Conservation (phyloP, 2,329 filamentous ascomycete species). For the Myriosclerotinia scirpicola region DNA sequence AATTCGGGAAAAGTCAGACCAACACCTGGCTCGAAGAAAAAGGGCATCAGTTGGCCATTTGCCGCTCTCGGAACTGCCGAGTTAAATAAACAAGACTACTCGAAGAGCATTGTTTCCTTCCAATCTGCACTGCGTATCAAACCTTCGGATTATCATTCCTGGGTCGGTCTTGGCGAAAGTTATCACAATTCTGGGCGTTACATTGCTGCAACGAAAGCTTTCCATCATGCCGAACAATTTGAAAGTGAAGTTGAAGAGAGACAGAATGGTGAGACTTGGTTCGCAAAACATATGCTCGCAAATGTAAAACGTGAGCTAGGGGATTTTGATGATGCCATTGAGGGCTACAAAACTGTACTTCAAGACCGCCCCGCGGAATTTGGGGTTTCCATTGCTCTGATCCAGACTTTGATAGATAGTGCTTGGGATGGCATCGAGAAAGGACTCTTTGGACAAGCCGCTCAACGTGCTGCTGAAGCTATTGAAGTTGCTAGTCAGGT, state of each 20-base stretch:
- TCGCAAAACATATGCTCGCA: constrained; percentile 93
- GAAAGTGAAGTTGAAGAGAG: constrained; percentile 59
- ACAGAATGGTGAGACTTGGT: constrained; percentile 75
- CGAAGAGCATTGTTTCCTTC: constrained; percentile 86
- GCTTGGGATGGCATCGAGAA: constrained; percentile 75
- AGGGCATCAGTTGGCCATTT: constrained; percentile 93
- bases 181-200: constrained; percentile 93
- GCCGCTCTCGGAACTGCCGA: constrained; percentile 92
- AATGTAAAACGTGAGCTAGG: constrained; percentile 92
- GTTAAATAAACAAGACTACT: constrained; percentile 89
- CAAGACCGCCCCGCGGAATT: constrained; percentile 69
- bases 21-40: constrained; percentile 87
- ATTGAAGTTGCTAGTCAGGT: constrained; percentile 67
- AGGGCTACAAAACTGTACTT: constrained; percentile 73
- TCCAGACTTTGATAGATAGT: constrained; percentile 85
- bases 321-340: constrained; percentile 81
- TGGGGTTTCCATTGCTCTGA: constrained; percentile 80
- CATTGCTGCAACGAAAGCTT: constrained; percentile 90
- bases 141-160: constrained; percentile 89
- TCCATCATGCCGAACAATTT: constrained; percentile 77
- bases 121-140: constrained; percentile 82
- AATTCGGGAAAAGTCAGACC: constrained; percentile 93
- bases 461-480: constrained; percentile 66
- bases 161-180: constrained; percentile 94
- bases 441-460: constrained; percentile 82